These are phyloP conservation scores for Litchi chinensis DNA, from an alignment of 345 rosid species.

Conservation along the genomic window DNA sequence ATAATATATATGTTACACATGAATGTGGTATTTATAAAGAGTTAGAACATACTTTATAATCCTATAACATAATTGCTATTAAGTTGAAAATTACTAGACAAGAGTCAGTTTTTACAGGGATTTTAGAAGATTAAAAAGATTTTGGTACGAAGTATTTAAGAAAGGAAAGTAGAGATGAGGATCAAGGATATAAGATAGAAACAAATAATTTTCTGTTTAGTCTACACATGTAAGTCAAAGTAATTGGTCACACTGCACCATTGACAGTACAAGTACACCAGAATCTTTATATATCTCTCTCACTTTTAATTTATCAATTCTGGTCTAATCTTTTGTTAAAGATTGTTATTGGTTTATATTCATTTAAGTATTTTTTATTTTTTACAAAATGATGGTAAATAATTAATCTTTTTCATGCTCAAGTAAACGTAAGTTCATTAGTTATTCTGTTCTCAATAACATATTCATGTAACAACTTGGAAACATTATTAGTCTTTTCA, in stretches of 20 bases:
- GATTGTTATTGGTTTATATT: neutral
- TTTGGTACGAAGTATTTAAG: no score
- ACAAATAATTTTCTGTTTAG: neutral
- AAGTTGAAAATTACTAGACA: neutral
- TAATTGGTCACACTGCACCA: neutral
- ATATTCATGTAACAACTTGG: no score
- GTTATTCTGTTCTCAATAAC: neutral
- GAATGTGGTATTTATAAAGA: neutral
- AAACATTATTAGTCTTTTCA: no score
- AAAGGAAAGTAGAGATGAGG: neutral
- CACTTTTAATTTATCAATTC: neutral
- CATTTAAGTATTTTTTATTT: neutral
- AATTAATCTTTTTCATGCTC: neutral
- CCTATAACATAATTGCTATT: neutral
- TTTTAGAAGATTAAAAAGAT: no score
- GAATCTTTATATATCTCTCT: neutral
- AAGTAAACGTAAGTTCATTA: neutral
- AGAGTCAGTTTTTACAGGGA: neutral
- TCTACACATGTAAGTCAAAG: neutral
- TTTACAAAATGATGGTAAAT: neutral
- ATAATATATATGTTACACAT: neutral
- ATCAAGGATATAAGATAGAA: no score
- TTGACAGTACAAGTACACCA: neutral
- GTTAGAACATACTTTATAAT: neutral
- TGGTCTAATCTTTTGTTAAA: neutral